phyloP scores from a whole-genome alignment of 108 stramenopile species.

The Skeletonema marinoi region DNA sequence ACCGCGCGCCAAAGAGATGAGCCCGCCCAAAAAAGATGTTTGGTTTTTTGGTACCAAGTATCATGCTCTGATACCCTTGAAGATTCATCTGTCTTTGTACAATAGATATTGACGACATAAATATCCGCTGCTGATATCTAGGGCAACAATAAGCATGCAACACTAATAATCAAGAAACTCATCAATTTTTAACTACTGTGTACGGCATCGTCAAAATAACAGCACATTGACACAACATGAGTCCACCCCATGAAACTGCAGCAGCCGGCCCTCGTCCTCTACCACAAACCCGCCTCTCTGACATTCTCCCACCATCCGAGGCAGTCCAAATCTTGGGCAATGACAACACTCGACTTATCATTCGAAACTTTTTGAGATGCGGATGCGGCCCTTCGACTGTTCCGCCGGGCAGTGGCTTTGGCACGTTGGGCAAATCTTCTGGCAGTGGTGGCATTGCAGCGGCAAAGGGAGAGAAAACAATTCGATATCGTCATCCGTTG shows the following conservation, averaged over 20 bases:
- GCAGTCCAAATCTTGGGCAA: constrained; percentile 68
- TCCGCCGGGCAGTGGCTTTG: neutral
- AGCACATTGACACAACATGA: no score
- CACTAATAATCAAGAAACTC: no score
- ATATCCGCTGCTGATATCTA: no score
- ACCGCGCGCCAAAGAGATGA: no score
- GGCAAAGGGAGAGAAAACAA: neutral
- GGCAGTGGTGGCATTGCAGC: constrained; percentile 17
- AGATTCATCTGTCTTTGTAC: no score
- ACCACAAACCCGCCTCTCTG: constrained; percentile 50
- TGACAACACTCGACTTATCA: constrained; percentile 46
- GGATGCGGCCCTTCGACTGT: neutral
- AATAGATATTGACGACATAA: no score
- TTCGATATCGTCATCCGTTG: constrained; percentile 33
- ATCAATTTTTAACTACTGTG: no score
- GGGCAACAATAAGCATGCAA: no score
- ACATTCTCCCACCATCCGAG: constrained; percentile 61
- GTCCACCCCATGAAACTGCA: neutral
- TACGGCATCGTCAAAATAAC: no score
- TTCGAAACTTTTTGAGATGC: constrained; percentile 51
- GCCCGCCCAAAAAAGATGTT: no score
- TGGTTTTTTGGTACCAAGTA: no score
- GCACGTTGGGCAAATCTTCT: neutral
- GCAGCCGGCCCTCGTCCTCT: neutral
- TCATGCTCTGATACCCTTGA: no score